phyloP scores from a whole-genome alignment of 495 filamentous ascomycete species.

The Cercophora newfieldiana region DNA sequence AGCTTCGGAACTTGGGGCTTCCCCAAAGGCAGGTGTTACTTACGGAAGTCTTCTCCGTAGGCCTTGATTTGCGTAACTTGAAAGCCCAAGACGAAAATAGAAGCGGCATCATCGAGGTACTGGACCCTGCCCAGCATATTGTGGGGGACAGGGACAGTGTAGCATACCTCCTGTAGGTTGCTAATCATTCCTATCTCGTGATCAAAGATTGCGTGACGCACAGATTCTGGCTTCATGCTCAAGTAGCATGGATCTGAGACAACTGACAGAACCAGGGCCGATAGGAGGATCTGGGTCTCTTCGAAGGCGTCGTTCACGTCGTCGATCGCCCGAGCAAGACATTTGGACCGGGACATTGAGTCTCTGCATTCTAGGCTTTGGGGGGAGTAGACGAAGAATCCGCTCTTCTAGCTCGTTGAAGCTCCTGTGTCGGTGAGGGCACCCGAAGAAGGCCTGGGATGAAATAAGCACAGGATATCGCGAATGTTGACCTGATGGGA shows the following conservation, averaged over 20 bases:
- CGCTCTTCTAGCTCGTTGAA: background rate
- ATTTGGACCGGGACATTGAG: background rate
- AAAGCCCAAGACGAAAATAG: no score
- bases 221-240: background rate
- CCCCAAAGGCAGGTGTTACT: background rate
- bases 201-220: background rate
- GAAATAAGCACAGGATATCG: background rate
- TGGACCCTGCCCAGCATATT: background rate
- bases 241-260: background rate
- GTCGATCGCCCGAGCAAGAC: background rate
- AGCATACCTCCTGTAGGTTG: background rate
- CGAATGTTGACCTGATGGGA: background rate
- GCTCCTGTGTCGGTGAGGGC: background rate
- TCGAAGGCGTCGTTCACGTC: background rate
- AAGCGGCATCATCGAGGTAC: no score
- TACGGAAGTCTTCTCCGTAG: background rate
- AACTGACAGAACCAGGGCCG: background rate
- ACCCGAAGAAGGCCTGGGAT: background rate
- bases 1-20: no score
- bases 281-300: background rate
- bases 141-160: background rate
- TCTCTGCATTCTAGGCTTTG: background rate
- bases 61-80: no score
- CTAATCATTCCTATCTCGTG: background rate
- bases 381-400: background rate